phyloP scores from a whole-genome alignment of 1,139 yeast genomes.

The Candida tetrigidarum region DNA sequence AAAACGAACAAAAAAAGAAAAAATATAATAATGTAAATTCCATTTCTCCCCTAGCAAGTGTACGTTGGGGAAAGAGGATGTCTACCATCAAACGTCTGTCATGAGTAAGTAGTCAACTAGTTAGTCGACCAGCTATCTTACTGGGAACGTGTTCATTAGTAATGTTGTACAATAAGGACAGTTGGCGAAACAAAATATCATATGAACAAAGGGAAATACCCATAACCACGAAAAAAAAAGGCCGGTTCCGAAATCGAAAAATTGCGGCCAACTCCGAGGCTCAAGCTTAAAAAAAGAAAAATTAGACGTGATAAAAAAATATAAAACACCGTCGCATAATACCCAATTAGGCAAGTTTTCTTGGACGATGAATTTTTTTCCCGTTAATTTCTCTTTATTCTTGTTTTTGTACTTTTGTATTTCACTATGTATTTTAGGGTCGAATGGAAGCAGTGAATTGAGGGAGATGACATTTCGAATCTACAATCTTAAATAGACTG shows the following conservation, averaged over 20 bases:
- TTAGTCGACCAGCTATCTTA: too few species aligned
- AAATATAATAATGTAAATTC: not conserved
- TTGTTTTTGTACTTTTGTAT: not conserved
- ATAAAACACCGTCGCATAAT: conserved; percentile 2
- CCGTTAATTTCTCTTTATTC: not conserved
- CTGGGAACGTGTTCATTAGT: too few species aligned
- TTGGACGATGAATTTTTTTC: not conserved
- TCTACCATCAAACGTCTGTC: too few species aligned
- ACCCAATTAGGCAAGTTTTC: conserved; percentile 4
- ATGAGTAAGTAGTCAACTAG: too few species aligned
- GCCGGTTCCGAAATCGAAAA: conserved; percentile 9
- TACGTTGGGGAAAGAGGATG: too few species aligned
- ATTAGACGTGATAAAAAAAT: not conserved
- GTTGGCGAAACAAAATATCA: too few species aligned
- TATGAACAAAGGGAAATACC: too few species aligned
- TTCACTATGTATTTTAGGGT: not conserved
- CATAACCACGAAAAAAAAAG: too few species aligned
- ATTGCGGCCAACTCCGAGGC: conserved; percentile 7
- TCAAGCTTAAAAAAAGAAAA: not conserved
- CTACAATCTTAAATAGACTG: too few species aligned
- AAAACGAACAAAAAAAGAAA: not conserved
- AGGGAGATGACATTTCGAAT: too few species aligned
- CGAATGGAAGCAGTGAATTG: not conserved
- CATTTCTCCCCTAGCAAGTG: too few species aligned
- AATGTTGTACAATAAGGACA: too few species aligned